Base-by-base conservation (phyloP, 1,284 basidiomycete genomes). In the Trichosporon faecale region DNA sequence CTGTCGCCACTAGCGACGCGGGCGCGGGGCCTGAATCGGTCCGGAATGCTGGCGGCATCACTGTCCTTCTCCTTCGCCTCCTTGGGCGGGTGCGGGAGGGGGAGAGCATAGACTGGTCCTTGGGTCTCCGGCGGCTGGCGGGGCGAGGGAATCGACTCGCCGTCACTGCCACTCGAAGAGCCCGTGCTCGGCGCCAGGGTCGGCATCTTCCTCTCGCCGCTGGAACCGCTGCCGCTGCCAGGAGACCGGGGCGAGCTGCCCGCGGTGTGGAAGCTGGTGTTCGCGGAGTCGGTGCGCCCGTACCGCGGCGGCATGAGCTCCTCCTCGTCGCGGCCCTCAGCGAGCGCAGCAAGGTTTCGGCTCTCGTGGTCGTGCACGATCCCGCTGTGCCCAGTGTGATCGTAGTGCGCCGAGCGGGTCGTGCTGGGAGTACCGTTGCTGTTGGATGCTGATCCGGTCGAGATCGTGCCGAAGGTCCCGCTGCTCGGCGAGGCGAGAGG, bases 21-120 rank as follows among this genome's bases (percentile, higher is more conserved):
- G 21, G 63, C 14, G 2, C 33, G 18, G 57, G 74, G 70, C 37
- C 65, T 64, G 72, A 73, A 73, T 0, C 72, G 55, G 12, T 73
- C 69, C 3, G 72, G 72, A 1, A 73, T 65, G 7, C 29, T 27
- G 11, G 46, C 29, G 14, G 35, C 14, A 14, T 37, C 35, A 14
- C 35, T 37, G 35, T 37, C 35, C 35, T 37, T 37, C 4, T 4
- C 31, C 31, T 4, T 9, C 31, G 31, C 31, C n/a, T n/a, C n/a
- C n/a, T n/a, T n/a, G n/a, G 68, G 68, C 49, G 57, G 49, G 0
- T 35, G 37, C 0, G 72, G 72, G 7, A 70, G 67, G 1, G 69
- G 69, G 12, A 23, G 40, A 2, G 65, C 60, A 57, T 69, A 70
- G 37, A 71, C 66, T 1, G 71, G 69, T 3, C 31, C 31, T 27